Evolutionary conservation across 768 basidiomycete genomes (phyloP).

Genomic region (Exidia glandulosa): DNA sequence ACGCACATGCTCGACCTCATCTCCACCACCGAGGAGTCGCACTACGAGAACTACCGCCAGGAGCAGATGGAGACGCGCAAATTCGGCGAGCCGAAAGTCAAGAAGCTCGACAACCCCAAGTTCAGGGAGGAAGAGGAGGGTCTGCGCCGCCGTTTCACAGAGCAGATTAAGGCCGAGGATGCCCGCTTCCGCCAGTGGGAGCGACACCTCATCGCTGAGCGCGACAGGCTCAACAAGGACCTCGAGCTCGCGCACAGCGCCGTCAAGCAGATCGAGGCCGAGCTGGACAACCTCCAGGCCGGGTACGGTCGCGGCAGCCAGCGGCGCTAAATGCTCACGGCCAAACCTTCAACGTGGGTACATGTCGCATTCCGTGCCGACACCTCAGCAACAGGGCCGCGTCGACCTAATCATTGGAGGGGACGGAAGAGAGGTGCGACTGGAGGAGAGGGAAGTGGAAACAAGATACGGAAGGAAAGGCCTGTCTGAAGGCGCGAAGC

Average conservation of each 20-base stretch:
- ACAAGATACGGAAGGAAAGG: no score
- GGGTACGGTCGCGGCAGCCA: conserved; percentile 69
- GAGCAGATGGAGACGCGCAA: conserved; percentile 99
- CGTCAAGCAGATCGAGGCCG: conserved; percentile 84
- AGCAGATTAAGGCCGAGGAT: conserved; percentile 99
- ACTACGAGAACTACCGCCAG: conserved; percentile 97
- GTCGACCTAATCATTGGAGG: no score
- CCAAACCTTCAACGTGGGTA: no score
- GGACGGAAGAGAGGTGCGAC: no score
- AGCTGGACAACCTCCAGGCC: conserved; percentile 81
- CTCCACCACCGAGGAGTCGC: conserved; percentile 86
- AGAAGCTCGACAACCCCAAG: conserved; percentile 98
- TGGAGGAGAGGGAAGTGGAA: no score
- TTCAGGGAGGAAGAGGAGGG: conserved; percentile 99
- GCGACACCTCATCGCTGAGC: conserved; percentile 95
- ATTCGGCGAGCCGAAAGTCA: conserved; percentile 95
- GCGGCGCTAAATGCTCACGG: conserved; percentile 21
- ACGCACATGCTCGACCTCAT: conserved; percentile 99
- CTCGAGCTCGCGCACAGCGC: conserved; percentile 85
- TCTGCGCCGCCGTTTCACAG: conserved; percentile 93
- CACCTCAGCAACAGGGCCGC: no score
- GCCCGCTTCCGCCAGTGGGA: conserved; percentile 98
- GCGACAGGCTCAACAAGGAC: conserved; percentile 98
- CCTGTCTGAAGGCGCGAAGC: no score
- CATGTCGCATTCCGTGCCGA: no score